Conservation (phyloP, 805 yeast species). For the Yarrowia phangngaensis region DNA sequence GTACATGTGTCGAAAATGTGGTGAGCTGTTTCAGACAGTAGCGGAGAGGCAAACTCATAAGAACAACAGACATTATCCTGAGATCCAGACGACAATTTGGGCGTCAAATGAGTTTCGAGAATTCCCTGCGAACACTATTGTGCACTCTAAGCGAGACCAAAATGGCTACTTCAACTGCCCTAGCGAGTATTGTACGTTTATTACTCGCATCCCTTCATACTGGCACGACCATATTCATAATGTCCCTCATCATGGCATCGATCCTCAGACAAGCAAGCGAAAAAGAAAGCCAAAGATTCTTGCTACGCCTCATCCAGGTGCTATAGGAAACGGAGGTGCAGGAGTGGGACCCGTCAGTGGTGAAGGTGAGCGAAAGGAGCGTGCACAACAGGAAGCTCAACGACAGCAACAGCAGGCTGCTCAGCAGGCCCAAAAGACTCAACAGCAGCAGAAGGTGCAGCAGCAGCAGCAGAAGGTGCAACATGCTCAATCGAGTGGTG, state of each 20-base stretch:
- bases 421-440: constrained; percentile 7
- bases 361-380: constrained; percentile 20
- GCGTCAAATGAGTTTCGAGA: constrained; percentile 31
- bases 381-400: constrained; percentile 17
- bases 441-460: constrained; percentile 1
- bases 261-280: constrained; percentile 33
- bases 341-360: constrained; percentile 22
- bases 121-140: constrained; percentile 29
- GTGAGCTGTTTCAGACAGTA: constrained; percentile 32
- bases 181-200: constrained; percentile 33
- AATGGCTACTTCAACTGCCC: constrained; percentile 34
- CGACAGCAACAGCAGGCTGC: constrained; percentile 16
- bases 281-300: constrained; percentile 24
- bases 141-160: constrained; percentile 31
- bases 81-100: constrained; percentile 30
- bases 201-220: constrained; percentile 34
- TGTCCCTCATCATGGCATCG: constrained; percentile 33
- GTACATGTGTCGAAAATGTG: constrained; percentile 34
- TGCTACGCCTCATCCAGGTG: constrained; percentile 17
- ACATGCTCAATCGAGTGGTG: no score
- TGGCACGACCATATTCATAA: constrained; percentile 35
- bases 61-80: constrained; percentile 33
- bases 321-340: constrained; percentile 15
- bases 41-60: constrained; percentile 36
- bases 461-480: not conserved